Conservation (phyloP, 75 land plant species). For the Larix kaempferi region DNA sequence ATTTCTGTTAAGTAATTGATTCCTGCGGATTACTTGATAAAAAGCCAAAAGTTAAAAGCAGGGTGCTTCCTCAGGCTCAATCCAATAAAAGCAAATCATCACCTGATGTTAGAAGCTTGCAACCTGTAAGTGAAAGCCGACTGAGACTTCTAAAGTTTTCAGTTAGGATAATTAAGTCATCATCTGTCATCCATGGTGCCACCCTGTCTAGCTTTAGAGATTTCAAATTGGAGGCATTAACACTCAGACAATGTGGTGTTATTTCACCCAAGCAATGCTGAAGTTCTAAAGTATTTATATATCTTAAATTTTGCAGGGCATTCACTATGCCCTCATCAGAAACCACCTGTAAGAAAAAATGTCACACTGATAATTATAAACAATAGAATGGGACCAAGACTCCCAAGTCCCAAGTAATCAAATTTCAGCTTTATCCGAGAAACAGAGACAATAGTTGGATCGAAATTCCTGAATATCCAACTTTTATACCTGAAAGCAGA, state of each 20-base stretch:
- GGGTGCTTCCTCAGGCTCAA: neutral
- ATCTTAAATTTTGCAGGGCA: constrained; percentile 23
- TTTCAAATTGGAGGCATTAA: constrained; percentile 31
- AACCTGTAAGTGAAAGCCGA: constrained; percentile 48
- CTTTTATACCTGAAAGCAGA: constrained; percentile 46
- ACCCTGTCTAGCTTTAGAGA: constrained; percentile 48
- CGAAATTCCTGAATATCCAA: neutral
- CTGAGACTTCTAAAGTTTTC: constrained; percentile 24
- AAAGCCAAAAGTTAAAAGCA: neutral
- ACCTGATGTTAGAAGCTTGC: constrained; percentile 44
- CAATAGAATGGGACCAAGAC: neutral
- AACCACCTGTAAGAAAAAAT: constrained; percentile 31
- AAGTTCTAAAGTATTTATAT: constrained; percentile 31
- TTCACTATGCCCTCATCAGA: constrained; percentile 33
- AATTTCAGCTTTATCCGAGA: neutral
- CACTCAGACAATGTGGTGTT: constrained; percentile 28
- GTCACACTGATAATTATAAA: neutral
- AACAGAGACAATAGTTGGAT: neutral
- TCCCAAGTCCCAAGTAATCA: neutral
- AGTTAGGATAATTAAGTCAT: constrained; percentile 33
- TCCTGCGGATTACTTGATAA: neutral
- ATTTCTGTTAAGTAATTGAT: neutral
- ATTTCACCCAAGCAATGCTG: constrained; percentile 50
- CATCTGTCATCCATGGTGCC: constrained; percentile 54
- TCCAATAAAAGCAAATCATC: neutral